A percentile compares a stretch with the other conserved stretches of the same genome.
phyloP scores from a whole-genome alignment of 768 basidiomycete species.

The Tulasnella sp. region DNA sequence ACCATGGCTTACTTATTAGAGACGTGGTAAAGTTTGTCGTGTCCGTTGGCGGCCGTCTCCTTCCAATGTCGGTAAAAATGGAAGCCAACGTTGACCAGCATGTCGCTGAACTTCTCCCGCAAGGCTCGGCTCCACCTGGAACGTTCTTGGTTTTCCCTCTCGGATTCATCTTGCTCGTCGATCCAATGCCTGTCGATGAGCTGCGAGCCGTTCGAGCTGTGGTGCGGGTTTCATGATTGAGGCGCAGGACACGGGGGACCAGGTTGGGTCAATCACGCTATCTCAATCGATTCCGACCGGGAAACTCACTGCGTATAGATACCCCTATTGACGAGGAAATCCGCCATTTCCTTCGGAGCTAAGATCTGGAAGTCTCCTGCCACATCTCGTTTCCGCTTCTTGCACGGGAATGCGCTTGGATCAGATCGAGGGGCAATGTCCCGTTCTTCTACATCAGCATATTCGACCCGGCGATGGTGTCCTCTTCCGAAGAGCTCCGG shows the following conservation, averaged over 20 bases:
- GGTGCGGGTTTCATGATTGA: no score
- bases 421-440: no score
- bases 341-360: background rate
- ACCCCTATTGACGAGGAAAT: background rate
- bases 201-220: background rate
- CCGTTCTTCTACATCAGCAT: no score
- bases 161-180: background rate
- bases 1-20: background rate
- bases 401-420: no score
- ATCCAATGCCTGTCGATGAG: background rate
- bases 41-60: background rate
- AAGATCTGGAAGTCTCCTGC: background rate
- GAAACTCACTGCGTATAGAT: background rate
- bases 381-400: no score
- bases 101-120: background rate
- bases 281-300: no score
- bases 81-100: background rate
- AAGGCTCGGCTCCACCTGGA: background rate
- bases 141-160: background rate
- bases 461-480: no score
- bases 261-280: background rate
- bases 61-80: background rate
- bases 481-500: background rate
- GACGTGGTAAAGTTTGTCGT: background rate
- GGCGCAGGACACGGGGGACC: no score